These are phyloP conservation scores for Rhodotorula sp. DNA, from an alignment of 1,284 basidiomycete species.

Conservation along the genomic window DNA sequence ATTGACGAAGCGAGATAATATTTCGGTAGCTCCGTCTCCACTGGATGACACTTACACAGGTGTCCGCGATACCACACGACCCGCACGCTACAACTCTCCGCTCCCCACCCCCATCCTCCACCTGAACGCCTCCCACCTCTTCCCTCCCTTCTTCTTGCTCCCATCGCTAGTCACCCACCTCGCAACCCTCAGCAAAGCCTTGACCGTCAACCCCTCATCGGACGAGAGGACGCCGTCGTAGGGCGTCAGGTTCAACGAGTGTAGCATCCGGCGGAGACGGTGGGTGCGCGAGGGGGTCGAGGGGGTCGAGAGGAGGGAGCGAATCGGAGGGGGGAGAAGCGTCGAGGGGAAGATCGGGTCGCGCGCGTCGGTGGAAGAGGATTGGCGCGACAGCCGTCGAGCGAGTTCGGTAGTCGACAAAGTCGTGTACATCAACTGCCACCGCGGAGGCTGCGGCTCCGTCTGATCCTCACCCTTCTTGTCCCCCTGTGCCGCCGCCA, in stretches of 20 bases:
- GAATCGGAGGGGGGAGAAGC: background rate
- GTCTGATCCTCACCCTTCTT: background rate
- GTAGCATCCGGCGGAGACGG: constrained; percentile 5
- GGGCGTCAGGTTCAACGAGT: constrained; percentile 53
- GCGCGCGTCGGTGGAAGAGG: background rate
- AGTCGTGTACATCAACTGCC: constrained; percentile 76
- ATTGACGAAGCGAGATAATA: too few relatives aligned
- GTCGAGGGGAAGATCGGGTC: background rate
- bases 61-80: too few relatives aligned
- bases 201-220: constrained; percentile 66
- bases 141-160: constrained; percentile 49
- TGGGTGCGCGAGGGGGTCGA: background rate
- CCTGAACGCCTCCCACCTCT: constrained; percentile 64
- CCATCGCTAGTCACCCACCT: constrained; percentile 57
- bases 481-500: constrained; percentile 42
- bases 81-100: constrained; percentile 13
- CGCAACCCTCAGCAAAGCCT: constrained; percentile 71
- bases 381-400: background rate
- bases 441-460: constrained; percentile 59
- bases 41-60: too few relatives aligned
- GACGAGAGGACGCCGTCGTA: constrained; percentile 57
- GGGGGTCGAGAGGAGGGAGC: constrained; percentile 3
- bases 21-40: too few relatives aligned
- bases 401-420: constrained; percentile 54
- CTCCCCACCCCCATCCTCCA: constrained; percentile 64